Base-by-base conservation (phyloP, 1,284 basidiomycete species). In the Heterobasidion occidentale region DNA sequence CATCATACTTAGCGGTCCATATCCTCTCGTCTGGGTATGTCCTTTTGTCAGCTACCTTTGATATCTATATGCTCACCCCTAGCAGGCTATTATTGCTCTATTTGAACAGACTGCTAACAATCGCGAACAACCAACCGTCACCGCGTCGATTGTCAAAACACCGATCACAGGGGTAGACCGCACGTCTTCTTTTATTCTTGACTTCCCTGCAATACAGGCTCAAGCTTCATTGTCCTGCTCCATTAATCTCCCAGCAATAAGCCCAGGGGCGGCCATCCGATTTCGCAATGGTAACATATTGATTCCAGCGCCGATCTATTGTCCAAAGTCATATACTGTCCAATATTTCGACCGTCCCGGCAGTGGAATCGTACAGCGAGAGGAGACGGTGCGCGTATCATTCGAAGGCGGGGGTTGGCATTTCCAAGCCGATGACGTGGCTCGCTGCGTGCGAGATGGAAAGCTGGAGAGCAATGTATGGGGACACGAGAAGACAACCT, bases 341-440 rank as follows among this genome's bases (percentile, higher is more conserved):
- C 76, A 84, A 62, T 80, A 88, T 60, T 77, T 79, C 63, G 72
- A 77, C 27, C 75, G 76, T 66, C 77, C 74, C 0, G 81, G 82
- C 20, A 75, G 76, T 33, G 76, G 76, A 1, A 70, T 70, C 52
- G 66, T 83, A 33, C 71, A 71, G 36, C 74, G 73, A 52, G 82
- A 88, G 64, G 84, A 84, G 63, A 82, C 72, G 46, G 74, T 68
- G 57, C 65, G 63, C 36, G 80, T 84, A 61, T 72, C 80, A 36
- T 82, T 84, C 63, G 71, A 76, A 3, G 88, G 88, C 8, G 66
- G 69, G 38, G 88, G 88, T 11, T 86, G 78, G 83, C 79, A 89
- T 69, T 91, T 81, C 67, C 78, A 90, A 68, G 89, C 90, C 8
- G 90, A 92, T 62, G 92, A 94, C 60, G 91, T 93, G 15, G 92